Evolutionary conservation across 2,329 filamentous ascomycete genomes (phyloP), one percentile per base, ranked within the genome.

Genomic region (Emergomyces pasteurianus): DNA sequence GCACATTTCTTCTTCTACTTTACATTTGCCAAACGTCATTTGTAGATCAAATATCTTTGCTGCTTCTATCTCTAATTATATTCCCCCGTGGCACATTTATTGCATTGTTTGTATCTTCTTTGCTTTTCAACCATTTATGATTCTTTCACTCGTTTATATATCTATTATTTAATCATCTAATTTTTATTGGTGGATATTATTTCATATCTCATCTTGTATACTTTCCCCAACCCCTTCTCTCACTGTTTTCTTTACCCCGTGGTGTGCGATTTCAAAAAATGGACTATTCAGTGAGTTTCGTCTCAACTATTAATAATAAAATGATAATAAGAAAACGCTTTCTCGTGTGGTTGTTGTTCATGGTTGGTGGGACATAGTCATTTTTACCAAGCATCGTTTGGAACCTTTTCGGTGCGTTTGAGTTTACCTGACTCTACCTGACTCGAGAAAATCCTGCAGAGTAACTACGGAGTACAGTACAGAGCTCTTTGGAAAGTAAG

Each of bases 111-210:
- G 4, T 23, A 40, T 23, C n/a, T 14, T 7, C 23, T 38, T 49
- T 49, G 16, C 12, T 14, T n/a, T 43, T 54, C 21, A 18, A 36
- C 54, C 21, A 23, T 55, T 43, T 59, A 31, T 28, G 21, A 28
- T 58, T 43, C 53, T 31, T 42, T 46, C 52, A 10, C 46, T 47
- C 58, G 36, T 28, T 59, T 47, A 58, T 34, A 58, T 58, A n/a
- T 47, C 31, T 43, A 43, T 46, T 46, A 46, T 58, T 31, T 58
- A 40, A 57, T 42, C 31, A 16, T 46, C 31, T 31, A 46, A 58
- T 58, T 31, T 58, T 42, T 56, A 6, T 58, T 58, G 18, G 43
- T 58, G 38, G 26, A 46, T 58, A 58, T 42, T 57, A 26, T 57
- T 12, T 26, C 34, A 57, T 57, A n/a, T n/a, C n/a, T n/a, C n/a